Evolutionary conservation across 225 moss, liverwort and hornwort species (phyloP).

Genomic region (Marchantia paleacea): DNA sequence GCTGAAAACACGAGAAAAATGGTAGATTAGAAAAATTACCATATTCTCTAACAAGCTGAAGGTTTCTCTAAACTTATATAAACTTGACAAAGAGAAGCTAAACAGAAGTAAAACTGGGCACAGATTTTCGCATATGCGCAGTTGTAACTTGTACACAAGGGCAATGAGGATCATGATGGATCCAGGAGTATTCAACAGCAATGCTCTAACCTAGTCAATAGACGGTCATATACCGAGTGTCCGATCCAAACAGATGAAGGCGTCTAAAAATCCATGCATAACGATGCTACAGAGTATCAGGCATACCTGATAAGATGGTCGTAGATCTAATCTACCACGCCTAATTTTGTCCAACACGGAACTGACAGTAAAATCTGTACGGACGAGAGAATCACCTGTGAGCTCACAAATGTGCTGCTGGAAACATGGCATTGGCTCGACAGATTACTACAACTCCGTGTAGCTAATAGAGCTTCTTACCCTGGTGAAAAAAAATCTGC

Average conservation of each 20-base stretch:
- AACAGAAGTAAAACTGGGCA: neutral
- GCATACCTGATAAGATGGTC: slow-evolving; percentile 52
- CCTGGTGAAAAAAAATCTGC: no score
- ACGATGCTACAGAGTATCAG: no score
- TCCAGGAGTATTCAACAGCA: neutral
- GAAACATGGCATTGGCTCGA: neutral
- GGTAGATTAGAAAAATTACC: neutral
- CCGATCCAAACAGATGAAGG: no score
- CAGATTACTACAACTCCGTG: no score
- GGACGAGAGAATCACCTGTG: neutral
- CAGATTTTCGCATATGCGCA: neutral
- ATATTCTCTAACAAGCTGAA: neutral
- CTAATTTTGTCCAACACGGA: slow-evolving; percentile 51
- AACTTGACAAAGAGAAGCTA: neutral
- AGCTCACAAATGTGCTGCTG: neutral
- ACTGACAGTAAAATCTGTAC: slow-evolving; percentile 53
- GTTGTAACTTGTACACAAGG: neutral
- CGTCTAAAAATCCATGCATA: no score
- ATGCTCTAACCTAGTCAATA: neutral
- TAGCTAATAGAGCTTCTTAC: no score
- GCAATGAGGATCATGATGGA: neutral
- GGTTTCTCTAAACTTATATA: neutral
- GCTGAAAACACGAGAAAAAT: slow-evolving; percentile 31
- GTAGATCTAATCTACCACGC: slow-evolving; percentile 46
- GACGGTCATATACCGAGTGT: neutral